Percentiles rank a stretch among this genome's conserved stretches.
Conservation (phyloP, 2,329 filamentous ascomycete species). For the Dactylonectria macrodidyma region DNA sequence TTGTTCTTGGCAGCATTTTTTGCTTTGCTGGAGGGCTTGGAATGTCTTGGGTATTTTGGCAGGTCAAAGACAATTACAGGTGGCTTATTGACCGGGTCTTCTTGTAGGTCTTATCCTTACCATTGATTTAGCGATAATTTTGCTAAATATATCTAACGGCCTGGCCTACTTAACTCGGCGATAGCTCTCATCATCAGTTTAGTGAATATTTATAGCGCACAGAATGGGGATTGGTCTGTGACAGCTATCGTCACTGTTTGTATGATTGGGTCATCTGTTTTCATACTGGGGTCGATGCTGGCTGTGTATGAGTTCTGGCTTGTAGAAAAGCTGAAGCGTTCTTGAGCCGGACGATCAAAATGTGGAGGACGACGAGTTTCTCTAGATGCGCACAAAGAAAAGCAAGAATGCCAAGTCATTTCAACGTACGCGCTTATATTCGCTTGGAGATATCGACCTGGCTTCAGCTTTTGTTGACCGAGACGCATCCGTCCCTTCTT, state of each 20-base stretch:
- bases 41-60: constrained; percentile 25
- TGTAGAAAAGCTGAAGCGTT: neutral
- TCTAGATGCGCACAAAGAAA: too few species aligned
- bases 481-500: neutral
- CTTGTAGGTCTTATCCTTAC: constrained; percentile 20
- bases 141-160: constrained; percentile 51
- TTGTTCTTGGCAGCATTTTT: constrained; percentile 21
- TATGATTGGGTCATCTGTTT: constrained; percentile 5
- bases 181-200: constrained; percentile 20
- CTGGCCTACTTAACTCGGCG: constrained; percentile 51
- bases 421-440: too few species aligned
- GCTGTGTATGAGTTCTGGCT: neutral
- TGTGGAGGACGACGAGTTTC: too few species aligned
- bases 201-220: constrained; percentile 24
- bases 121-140: neutral
- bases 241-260: constrained; percentile 25
- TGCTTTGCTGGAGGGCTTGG: constrained; percentile 12
- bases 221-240: constrained; percentile 21
- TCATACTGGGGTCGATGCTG: constrained; percentile 18
- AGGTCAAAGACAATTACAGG: constrained; percentile 23
- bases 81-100: constrained; percentile 29
- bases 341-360: too few species aligned
- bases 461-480: neutral
- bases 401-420: too few species aligned
- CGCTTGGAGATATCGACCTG: neutral